These are phyloP conservation scores for Carex pumila DNA, from an alignment of 176 grass and related monocot genomes.

Conservation along the genomic window DNA sequence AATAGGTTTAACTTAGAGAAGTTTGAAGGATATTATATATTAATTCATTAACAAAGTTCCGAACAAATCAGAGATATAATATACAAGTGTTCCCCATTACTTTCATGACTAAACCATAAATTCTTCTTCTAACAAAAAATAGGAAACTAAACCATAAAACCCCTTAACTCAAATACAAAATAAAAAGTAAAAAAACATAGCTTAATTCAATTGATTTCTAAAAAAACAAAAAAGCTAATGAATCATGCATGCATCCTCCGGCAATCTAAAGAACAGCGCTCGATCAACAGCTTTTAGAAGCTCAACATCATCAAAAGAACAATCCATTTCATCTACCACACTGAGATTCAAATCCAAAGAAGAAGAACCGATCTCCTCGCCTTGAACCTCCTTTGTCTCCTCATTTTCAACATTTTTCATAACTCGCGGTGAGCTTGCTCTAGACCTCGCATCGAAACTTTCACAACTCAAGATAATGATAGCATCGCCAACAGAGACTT, in stretches of 20 bases:
- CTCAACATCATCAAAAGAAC: slow-evolving; percentile 28
- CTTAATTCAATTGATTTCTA: background rate
- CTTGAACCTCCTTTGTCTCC: slow-evolving; percentile 15
- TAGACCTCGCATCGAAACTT: slow-evolving; percentile 41
- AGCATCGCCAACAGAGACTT: slow-evolving; percentile 54
- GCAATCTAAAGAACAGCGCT: slow-evolving; percentile 60
- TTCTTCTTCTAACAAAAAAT: background rate
- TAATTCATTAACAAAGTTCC: background rate
- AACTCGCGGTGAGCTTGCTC: slow-evolving; percentile 33
- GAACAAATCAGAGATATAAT: background rate
- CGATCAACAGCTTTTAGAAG: slow-evolving; percentile 61
- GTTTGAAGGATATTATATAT: background rate
- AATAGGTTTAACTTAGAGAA: background rate
- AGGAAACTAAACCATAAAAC: slow-evolving; percentile 1
- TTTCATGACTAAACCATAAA: background rate
- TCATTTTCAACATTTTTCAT: slow-evolving; percentile 28
- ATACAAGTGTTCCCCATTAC: slow-evolving; percentile 10
- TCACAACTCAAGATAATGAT: slow-evolving; percentile 72
- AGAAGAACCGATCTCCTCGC: slow-evolving; percentile 12
- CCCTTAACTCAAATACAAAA: background rate
- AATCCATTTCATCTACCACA: slow-evolving; percentile 24
- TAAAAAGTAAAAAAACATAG: background rate
- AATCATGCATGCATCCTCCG: slow-evolving; percentile 23
- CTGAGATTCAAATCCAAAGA: slow-evolving; percentile 84
- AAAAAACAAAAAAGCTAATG: slow-evolving; percentile 1